Evolutionary conservation across 192 early-diverging fungal genomes (phyloP).

Genomic region (Martensiomyces pterosporus): DNA sequence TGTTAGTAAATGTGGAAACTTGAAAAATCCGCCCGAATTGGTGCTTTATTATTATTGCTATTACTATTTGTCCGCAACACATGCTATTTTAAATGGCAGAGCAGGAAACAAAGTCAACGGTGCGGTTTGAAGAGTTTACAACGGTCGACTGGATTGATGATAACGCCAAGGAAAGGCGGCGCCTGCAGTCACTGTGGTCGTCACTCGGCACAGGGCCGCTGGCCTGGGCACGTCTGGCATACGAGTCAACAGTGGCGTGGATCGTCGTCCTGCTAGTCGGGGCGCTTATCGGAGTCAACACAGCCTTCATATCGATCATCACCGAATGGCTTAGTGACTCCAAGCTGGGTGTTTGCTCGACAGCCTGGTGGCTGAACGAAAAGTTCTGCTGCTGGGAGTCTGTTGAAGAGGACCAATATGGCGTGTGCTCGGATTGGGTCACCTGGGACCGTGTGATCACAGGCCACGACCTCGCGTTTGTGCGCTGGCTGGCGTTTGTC

Average conservation of each 20-base stretch:
- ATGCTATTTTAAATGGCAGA: background rate
- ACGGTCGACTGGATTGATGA: conserved; percentile 68
- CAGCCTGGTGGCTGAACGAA: conserved; percentile 85
- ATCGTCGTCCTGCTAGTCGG: conserved; percentile 78
- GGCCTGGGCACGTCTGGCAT: conserved; percentile 38
- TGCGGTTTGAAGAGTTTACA: conserved; percentile 54
- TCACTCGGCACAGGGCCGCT: background rate
- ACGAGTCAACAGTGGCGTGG: conserved; percentile 80
- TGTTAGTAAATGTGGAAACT: too few relatives aligned
- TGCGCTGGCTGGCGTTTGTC: conserved; percentile 81
- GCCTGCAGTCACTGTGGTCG: conserved; percentile 13
- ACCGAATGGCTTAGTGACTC: conserved; percentile 90
- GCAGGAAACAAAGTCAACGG: conserved; percentile 6
- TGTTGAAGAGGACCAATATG: conserved; percentile 13
- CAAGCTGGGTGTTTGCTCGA: conserved; percentile 77
- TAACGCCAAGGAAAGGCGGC: conserved; percentile 49
- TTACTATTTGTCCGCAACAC: too few relatives aligned
- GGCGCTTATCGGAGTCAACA: conserved; percentile 73
- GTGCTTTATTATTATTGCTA: too few relatives aligned
- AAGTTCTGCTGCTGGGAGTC: conserved; percentile 89
- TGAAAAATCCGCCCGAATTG: too few relatives aligned
- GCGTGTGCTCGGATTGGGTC: conserved; percentile 68
- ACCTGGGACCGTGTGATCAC: conserved; percentile 64
- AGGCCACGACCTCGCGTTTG: conserved; percentile 47
- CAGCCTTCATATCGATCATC: conserved; percentile 83